Base-by-base conservation (phyloP, 805 yeast genomes). In the Candida caryicola region DNA sequence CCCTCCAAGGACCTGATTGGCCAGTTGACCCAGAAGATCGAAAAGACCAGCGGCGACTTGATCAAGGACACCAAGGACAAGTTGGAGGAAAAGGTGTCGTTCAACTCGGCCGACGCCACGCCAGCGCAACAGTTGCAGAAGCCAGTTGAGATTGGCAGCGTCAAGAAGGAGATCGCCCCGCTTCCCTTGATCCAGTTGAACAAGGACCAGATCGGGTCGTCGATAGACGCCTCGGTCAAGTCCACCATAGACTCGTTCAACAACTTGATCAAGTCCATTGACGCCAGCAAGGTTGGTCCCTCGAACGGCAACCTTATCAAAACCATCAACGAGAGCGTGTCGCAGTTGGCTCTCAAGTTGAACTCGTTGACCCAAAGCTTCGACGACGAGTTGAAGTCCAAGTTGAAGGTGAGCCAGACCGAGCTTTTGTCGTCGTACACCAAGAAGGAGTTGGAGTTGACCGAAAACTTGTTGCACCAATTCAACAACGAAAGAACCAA, bases 401-500 rank as follows among this genome's bases (percentile, higher is more conserved):
- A 64, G 41, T 51, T 69, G 39, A 64, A 64, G 50, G 54, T 50
- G 30, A 50, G 64, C 10, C 71, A 67, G 44, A 65, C 65, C 17
- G 72, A 69, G 31, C 56, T 66, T 43, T 63, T 66, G 41, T 49
- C 72, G 7, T 44, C 59, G 9, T 66, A 53, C 51, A 68, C 73
- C 39, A 60, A 61, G 47, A 62, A 79, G 55, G 79, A 82, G 62
- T 67, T 74, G 42, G 77, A 74, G 33, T 59, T 82, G 45, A 73
- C 85, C n/a, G 68, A 70, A 38, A 71, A 74, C 39, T 77, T 84
- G 59, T 68, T 79, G 50, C 60, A 69, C 29, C 81, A 84, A 49
- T 81, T 83, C 54, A 76, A 76, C 42, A 57, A 60, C n/a, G 84
- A 81, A 51, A 81, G 84, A 54, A 53, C 69, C 34, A 74, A 73